A percentile compares a stretch with the other conserved stretches of the same genome.
These are phyloP conservation scores for Dothidotthia symphoricarpi DNA, from an alignment of 2,329 filamentous ascomycete genomes.

Conservation along the genomic window DNA sequence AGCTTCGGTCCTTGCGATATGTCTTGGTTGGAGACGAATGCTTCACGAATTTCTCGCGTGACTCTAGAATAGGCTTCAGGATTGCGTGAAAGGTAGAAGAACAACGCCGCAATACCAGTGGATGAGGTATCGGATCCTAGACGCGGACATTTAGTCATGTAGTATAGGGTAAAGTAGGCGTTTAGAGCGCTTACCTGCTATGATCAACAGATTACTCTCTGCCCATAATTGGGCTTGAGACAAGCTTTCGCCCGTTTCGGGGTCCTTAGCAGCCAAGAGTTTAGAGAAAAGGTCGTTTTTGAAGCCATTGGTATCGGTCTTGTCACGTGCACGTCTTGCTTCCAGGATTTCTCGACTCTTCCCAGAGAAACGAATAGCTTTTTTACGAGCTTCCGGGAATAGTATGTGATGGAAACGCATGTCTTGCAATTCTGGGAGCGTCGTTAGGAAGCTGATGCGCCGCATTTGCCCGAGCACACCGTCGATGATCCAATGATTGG, in stretches of 20 bases:
- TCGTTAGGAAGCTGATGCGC: no score
- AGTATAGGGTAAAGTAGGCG: no score
- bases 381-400: no score
- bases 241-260: conserved; percentile 5
- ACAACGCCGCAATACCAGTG: conserved; percentile 23
- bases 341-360: no score
- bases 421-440: no score
- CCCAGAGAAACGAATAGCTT: no score
- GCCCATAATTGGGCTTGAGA: neutral
- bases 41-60: conserved; percentile 14
- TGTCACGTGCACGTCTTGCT: no score
- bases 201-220: conserved; percentile 1
- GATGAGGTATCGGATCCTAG: conserved; percentile 34
- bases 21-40: conserved; percentile 13
- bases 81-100: conserved; percentile 42
- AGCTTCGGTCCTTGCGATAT: conserved; percentile 15
- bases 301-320: no score
- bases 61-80: conserved; percentile 18
- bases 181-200: conserved; percentile 6
- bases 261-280: conserved; percentile 43
- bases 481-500: neutral
- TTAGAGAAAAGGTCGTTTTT: conserved; percentile 45
- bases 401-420: no score
- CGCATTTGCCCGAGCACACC: no score
- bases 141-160: no score